Evolutionary conservation across 1,284 basidiomycete species (phyloP).

Genomic region (Apiotrichum gamsii): DNA sequence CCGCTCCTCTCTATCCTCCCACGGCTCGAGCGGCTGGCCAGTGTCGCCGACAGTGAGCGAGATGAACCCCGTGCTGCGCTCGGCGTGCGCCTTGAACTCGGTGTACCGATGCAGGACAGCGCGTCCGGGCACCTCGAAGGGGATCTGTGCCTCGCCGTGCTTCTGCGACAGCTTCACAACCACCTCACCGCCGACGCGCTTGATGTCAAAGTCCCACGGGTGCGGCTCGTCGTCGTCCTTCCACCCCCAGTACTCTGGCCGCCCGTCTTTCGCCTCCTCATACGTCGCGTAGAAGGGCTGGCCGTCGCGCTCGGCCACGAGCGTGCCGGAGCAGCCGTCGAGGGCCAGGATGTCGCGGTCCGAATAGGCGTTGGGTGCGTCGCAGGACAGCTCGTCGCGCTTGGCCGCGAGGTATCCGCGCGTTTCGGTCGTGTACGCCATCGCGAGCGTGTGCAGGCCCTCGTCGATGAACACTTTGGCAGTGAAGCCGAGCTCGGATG

Average conservation of each 20-base stretch:
- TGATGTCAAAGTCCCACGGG: slow-evolving; percentile 18
- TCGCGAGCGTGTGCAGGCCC: slow-evolving; percentile 21
- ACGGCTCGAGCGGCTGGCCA: background rate
- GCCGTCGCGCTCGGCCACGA: slow-evolving; percentile 14
- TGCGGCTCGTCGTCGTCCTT: slow-evolving; percentile 21
- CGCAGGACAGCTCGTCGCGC: background rate
- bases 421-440: slow-evolving; percentile 13
- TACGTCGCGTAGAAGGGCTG: slow-evolving; percentile 11
- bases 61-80: slow-evolving; percentile 15
- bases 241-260: slow-evolving; percentile 12
- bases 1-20: background rate
- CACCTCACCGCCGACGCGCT: background rate
- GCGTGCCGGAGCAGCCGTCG: slow-evolving; percentile 14
- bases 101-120: background rate
- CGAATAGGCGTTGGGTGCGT: background rate
- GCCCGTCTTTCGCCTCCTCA: slow-evolving; percentile 2
- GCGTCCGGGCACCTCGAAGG: background rate
- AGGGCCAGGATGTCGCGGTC: slow-evolving; percentile 9
- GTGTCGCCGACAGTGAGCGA: background rate
- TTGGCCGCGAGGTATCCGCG: slow-evolving; percentile 11
- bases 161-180: background rate
- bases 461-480: slow-evolving; percentile 22
- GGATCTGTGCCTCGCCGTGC: background rate
- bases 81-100: slow-evolving; percentile 10
- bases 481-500: slow-evolving; percentile 19